Base-by-base conservation (phyloP, 139 green algal genomes). In the Haematococcus lacustris region DNA sequence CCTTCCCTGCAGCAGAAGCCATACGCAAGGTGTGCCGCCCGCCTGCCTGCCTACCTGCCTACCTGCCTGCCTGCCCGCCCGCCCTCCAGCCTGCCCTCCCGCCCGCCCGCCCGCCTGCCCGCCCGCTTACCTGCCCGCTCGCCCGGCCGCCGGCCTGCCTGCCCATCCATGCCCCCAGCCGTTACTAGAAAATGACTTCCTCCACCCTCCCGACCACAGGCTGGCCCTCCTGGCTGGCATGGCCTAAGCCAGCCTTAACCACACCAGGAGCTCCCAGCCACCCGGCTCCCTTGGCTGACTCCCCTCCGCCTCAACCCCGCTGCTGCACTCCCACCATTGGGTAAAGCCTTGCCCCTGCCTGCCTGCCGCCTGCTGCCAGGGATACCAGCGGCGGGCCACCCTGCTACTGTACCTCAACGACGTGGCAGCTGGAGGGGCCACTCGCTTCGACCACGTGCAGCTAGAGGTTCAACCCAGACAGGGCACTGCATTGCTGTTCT, bases 401-500 rank as follows among this genome's bases (percentile, higher is more conserved):
- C 67, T 95, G 74, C 83, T 95, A 50, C 38, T 91, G 5, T 95
- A 95, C 71, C 73, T 93, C 9, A 93, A 93, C 66, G 77, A 78
- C 57, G 78, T 84, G 21, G 3, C 34, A 2, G 38, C 76, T 38
- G 85, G 86, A 30, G 86, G 86, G n/a, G 50, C 65, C 37, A 91
- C 86, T 1, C 72, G 76, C 43, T 91, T 91, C 51, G 78, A 89
- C 30, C 68, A 77, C 33, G 51, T 91, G 38, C 70, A 66, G 39
- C 67, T 91, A 28, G 35, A 71, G 53, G 79, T 90, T 43, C 51
- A 66, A 51, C 86, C 86, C 0, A 25, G 30, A 3, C 62, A 68
- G 68, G 85, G 85, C 64, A 80, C 39, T 32, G 78, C 77, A 17
- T 61, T 91, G 17, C 68, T 91, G 13, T 91, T 91, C 78, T 91